phyloP scores from a whole-genome alignment of 176 grass and related monocot genomes.

The Oryza nivara region DNA sequence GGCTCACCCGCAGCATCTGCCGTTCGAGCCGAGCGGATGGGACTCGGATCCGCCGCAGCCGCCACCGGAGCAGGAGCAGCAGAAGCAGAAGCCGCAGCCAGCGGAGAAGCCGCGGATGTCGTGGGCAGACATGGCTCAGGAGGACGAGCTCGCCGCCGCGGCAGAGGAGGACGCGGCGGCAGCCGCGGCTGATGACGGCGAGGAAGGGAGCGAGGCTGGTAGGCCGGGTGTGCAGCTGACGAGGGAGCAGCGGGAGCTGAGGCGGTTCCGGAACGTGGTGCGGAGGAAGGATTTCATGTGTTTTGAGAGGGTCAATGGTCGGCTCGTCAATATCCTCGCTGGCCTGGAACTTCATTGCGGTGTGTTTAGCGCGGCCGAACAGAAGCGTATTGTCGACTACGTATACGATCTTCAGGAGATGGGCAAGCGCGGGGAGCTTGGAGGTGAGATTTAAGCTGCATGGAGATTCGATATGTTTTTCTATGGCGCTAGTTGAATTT shows the following conservation, averaged over 20 bases:
- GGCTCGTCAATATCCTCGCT: slow-evolving; percentile 46
- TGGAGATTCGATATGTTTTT: background rate
- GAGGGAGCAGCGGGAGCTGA: slow-evolving; percentile 59
- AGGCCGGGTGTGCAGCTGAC: slow-evolving; percentile 31
- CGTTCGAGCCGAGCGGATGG: slow-evolving; percentile 52
- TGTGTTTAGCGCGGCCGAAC: slow-evolving; percentile 56
- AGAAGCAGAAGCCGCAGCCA: background rate
- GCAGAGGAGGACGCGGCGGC: slow-evolving; percentile 56
- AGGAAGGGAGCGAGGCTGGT: slow-evolving; percentile 29
- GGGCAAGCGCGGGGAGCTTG: slow-evolving; percentile 50
- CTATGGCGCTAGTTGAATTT: background rate
- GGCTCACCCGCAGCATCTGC: slow-evolving; percentile 28
- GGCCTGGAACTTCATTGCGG: slow-evolving; percentile 57
- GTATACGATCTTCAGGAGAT: slow-evolving; percentile 52
- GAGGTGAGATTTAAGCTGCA: slow-evolving; percentile 44
- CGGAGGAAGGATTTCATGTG: slow-evolving; percentile 51
- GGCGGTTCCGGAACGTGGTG: slow-evolving; percentile 41
- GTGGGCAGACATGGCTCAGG: slow-evolving; percentile 86
- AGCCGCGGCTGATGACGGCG: slow-evolving; percentile 27
- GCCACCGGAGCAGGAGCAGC: background rate
- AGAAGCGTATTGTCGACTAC: slow-evolving; percentile 45
- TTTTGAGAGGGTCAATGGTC: slow-evolving; percentile 47
- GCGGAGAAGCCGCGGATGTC: slow-evolving; percentile 64
- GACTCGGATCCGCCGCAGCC: slow-evolving; percentile 52
- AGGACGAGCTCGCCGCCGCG: slow-evolving; percentile 73